Percentiles rank a stretch among this genome's conserved stretches.
phyloP scores from a whole-genome alignment of 805 yeast species.

The Teunomyces gatunensis region DNA sequence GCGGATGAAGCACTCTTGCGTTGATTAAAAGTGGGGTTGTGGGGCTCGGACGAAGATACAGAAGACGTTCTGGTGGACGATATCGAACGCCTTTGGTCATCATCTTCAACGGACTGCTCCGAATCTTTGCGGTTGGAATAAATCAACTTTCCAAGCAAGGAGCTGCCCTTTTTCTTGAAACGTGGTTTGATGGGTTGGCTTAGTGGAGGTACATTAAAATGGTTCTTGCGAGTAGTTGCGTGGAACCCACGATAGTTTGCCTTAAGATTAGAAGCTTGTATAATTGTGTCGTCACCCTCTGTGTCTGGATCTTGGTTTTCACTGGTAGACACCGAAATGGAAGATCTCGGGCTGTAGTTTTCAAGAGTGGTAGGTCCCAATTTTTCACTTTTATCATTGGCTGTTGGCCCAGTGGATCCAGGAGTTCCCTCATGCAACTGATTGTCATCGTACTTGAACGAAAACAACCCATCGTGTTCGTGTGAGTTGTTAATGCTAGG shows the following conservation, averaged over 20 bases:
- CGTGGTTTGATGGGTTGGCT: constrained; percentile 50
- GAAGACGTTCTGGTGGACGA: constrained; percentile 7
- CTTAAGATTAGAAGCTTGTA: constrained; percentile 8
- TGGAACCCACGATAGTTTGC: constrained; percentile 42
- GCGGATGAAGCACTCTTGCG: constrained; percentile 17
- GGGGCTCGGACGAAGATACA: constrained; percentile 7
- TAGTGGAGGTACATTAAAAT: constrained; percentile 43
- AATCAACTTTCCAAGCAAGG: constrained; percentile 39
- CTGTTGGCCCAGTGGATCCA: neutral
- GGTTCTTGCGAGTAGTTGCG: constrained; percentile 26
- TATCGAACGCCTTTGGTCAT: neutral
- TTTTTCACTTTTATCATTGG: neutral
- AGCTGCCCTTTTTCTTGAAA: constrained; percentile 36
- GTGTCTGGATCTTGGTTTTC: neutral
- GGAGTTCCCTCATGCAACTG: neutral
- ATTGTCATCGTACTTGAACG: constrained; percentile 10
- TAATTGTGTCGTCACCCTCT: neutral
- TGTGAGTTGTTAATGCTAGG: constrained; percentile 1
- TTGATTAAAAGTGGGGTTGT: neutral
- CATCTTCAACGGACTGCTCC: constrained; percentile 10
- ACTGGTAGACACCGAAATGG: constrained; percentile 7
- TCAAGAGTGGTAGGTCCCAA: constrained; percentile 4
- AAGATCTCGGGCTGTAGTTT: constrained; percentile 13
- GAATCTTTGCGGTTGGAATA: constrained; percentile 33
- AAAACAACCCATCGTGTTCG: constrained; percentile 7